Conservation (phyloP, 164 flowering plant genomes). For the Nymphaea thermarum region DNA sequence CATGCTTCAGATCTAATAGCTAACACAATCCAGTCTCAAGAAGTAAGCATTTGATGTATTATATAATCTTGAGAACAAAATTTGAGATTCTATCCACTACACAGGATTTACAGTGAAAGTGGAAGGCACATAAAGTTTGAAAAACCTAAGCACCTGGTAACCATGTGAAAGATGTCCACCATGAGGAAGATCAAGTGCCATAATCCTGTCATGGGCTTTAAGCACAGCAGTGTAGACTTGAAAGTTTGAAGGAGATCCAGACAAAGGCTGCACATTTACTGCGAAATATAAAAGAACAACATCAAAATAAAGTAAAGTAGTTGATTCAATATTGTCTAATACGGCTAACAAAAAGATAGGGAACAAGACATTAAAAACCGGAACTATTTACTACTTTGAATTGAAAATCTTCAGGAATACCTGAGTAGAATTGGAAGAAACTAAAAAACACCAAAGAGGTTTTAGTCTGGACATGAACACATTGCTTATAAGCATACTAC, state of each 20-base stretch:
- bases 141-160: conserved; percentile 28
- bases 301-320: not conserved
- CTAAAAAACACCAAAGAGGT: not conserved
- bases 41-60: no score
- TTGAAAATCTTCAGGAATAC: not conserved
- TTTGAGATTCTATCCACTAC: no score
- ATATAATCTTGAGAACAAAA: no score
- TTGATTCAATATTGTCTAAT: no score
- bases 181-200: conserved; percentile 99
- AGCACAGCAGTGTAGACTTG: conserved; percentile 93
- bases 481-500: not conserved
- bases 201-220: conserved; percentile 96
- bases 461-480: not conserved
- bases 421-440: not conserved
- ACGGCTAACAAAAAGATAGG: not conserved
- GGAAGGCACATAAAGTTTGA: no score
- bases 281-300: conserved; percentile 12
- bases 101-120: no score
- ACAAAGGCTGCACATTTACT: conserved; percentile 94
- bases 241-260: conserved; percentile 95
- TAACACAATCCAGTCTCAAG: no score
- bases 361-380: not conserved
- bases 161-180: conserved; percentile 81
- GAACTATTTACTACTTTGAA: not conserved
- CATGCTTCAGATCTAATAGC: no score